These are phyloP conservation scores for Cordyceps fumosorosea DNA, from an alignment of 2,329 filamentous ascomycete species.

Conservation along the genomic window DNA sequence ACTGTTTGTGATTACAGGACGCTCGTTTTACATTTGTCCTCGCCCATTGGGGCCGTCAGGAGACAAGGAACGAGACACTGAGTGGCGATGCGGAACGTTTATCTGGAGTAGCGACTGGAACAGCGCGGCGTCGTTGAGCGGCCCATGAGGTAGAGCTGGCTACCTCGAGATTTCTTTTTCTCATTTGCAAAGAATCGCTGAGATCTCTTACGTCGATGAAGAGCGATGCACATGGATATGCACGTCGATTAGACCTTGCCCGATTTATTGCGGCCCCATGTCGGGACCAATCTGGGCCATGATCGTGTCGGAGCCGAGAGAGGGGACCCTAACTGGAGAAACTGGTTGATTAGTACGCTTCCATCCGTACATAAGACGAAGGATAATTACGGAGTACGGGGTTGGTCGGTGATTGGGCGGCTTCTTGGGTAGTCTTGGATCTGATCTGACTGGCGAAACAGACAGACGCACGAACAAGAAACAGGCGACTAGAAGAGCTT, in stretches of 20 bases:
- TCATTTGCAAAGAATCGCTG: background rate
- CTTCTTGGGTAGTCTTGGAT: too few relatives aligned
- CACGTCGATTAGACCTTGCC: background rate
- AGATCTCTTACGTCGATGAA: background rate
- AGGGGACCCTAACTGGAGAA: background rate
- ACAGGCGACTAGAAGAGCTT: too few relatives aligned
- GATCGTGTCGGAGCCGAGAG: background rate
- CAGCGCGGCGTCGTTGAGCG: constrained; percentile 15
- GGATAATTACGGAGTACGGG: too few relatives aligned
- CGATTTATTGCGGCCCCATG: background rate
- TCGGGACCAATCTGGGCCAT: background rate
- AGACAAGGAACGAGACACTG: constrained; percentile 72
- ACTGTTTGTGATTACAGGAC: constrained; percentile 32
- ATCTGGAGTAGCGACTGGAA: constrained; percentile 61
- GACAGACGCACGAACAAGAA: too few relatives aligned
- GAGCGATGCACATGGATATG: background rate
- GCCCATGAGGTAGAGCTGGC: background rate
- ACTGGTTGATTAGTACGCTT: too few relatives aligned
- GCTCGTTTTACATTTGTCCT: constrained; percentile 57
- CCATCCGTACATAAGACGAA: too few relatives aligned
- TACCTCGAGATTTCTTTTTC: too few relatives aligned
- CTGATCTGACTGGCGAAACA: too few relatives aligned
- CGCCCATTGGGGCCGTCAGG: constrained; percentile 79
- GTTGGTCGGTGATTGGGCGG: too few relatives aligned
- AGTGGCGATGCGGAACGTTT: constrained; percentile 86